Evolutionary conservation across 768 basidiomycete genomes (phyloP), one percentile per base, ranked within the genome.

Genomic region (Amanita subjunquillea): DNA sequence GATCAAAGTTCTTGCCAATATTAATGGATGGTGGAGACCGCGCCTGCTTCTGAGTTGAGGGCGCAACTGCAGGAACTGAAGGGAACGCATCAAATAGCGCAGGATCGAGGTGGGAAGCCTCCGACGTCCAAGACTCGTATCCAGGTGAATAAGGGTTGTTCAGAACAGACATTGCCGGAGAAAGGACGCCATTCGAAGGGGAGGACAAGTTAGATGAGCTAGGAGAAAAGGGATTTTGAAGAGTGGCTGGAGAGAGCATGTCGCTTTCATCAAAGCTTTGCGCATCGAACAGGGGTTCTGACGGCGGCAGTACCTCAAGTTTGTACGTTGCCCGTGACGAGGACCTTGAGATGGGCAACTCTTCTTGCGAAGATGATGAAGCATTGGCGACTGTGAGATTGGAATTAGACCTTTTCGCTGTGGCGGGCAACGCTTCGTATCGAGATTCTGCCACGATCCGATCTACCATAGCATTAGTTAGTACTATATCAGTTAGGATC

Each of bases 71-170:
- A 1, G 86, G 85, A 4, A 87, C 85, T 32, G 77, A 76, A 22
- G 87, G 87, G 65, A 88, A 87, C 6, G 83, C 76, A 54, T 87
- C 85, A 57, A 82, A 85, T 22, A 85, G 65, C 9, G 77, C 77
- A 55, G 70, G 69, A 60, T 83, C 82, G 40, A 87, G 75, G 23
- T 73, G 58, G 47, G 67, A 79, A 27, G 27, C 52, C 29, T 75
- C 65, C 3, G 77, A 80, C 53, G 70, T 64, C 74, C 75, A 77
- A 2, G 81, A 79, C 3, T 52, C 51, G n/a, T 43, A 12, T 29
- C 37, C 39, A 7, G 43, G 51, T 9, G 42, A 52, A 32, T 52
- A 20, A 12, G 40, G 51, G 34, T 52, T 52, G 32, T 34, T 20
- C 13, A 45, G 30, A 17, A 45, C 12, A 10, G 51, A 45, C 17